phyloP scores from a whole-genome alignment of 306 rosid genomes.

The Lablab purpureus region DNA sequence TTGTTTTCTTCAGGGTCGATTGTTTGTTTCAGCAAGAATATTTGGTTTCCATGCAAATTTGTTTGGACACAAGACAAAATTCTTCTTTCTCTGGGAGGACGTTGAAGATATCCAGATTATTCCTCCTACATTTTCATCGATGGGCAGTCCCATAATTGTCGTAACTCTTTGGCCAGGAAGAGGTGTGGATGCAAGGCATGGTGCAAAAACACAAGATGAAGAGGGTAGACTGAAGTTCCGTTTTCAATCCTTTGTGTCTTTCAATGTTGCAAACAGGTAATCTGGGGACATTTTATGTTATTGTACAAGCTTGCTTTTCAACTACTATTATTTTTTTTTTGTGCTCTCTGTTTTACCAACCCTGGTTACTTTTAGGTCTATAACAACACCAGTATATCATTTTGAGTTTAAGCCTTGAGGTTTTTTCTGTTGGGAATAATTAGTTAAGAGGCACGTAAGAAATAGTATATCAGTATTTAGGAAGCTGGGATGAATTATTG shows the following conservation, averaged over 20 bases:
- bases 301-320: conserved; percentile 32
- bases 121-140: conserved; percentile 87
- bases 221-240: conserved; percentile 94
- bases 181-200: conserved; percentile 89
- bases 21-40: conserved; percentile 90
- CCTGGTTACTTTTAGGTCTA: neutral
- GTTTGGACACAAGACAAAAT: conserved; percentile 89
- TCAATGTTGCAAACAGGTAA: conserved; percentile 90
- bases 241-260: conserved; percentile 96
- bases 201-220: conserved; percentile 86
- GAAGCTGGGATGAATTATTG: neutral
- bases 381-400: neutral
- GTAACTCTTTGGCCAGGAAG: conserved; percentile 84
- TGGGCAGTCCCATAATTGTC: conserved; percentile 90
- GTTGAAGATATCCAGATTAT: conserved; percentile 79
- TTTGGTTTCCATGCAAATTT: conserved; percentile 94
- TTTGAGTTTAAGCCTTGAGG: conserved; percentile 4
- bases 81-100: conserved; percentile 97
- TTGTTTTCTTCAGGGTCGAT: conserved; percentile 76
- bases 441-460: neutral
- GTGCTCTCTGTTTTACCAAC: neutral
- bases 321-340: neutral
- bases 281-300: conserved; percentile 24
- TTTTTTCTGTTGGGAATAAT: neutral
- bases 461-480: neutral